Base-by-base conservation (phyloP, 2,329 filamentous ascomycete species). In the Hymenoscyphus salicellus region DNA sequence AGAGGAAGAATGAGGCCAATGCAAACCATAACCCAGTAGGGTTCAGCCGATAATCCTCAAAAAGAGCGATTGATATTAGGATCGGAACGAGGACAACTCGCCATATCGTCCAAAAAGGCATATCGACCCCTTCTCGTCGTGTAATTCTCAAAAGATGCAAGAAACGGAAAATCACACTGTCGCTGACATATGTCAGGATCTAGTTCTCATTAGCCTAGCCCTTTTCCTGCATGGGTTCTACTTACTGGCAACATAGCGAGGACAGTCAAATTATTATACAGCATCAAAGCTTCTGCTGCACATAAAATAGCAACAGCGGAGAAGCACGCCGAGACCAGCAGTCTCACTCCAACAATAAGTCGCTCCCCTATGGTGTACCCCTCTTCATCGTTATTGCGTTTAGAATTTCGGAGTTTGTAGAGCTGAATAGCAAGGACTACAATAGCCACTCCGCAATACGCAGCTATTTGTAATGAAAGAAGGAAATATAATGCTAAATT, bases 121-220 rank as follows among this genome's bases (percentile, higher is more conserved):
- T 63, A 20, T 58, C 60, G 17, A 58, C 58, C 11, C 60, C 49
- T 23, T 63, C 49, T 20, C 28, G 49, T 46, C 49, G 43, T 10
- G 57, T 58, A n/a, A 65, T 49, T 28, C 26, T 70, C 33, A 43
- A 52, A 20, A 43, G 67, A 66, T 61, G 69, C 64, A 59, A 71
- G 1, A 63, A 14, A 10, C 67, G 64, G 7, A 74, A 72, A 1
- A 72, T 36, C 1, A 73, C 52, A 60, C 70, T 70, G 46, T 74
- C 73, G 57, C 63, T 66, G 8, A 69, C 70, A 67, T 73, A 73
- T 61, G 72, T 71, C 11, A 73, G 61, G 30, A 74, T 69, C 72
- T 73, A 46, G 6, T 52, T 26, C 20, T 16, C 20, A 26, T 52
- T 52, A 52, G 46, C 20, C 8, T 26, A 52, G 3, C 6, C 3